Base-by-base conservation (phyloP, 345 rosid species). In the Eucalyptus cloeziana region DNA sequence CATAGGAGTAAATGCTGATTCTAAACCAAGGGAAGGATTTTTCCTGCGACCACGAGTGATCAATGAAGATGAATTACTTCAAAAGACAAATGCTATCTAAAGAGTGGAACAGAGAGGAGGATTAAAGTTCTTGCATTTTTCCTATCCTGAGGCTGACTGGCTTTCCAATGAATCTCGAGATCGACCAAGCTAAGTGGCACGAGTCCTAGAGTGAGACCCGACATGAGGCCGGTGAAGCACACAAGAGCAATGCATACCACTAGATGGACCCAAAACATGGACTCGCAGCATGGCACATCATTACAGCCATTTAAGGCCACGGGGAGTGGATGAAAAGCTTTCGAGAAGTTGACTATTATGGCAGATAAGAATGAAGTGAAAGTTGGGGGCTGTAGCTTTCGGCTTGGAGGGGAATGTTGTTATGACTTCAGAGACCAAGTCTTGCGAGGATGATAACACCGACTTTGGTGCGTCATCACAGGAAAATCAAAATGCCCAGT, bases 151-250 rank as follows among this genome's bases (percentile, higher is more conserved):
- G 97, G 96, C 88, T 90, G 91, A 88, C 99, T 97, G 30, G 98
- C 95, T 90, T 92, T 96, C 90, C 89, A 88, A 64, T 96, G 93
- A 89, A 97, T 95, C 90, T 97, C 99, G 22, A 95, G 96, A 90
- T 97, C 97, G 54, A 97, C 96, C 7, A 93, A 88, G 92, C 97
- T 95, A 87, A 97, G 95, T 83, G 98, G 94, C 98, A 96, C 95
- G 91, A 97, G 98, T 54, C 99, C 98, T 21, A 95, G 90, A 54
- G 98, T 95, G 44, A 97, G 92, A 19, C 95, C 96, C 30, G 99
- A 96, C 99, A 97, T 94, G 51, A 93, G 93, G 85, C 98, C 97
- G 50, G 98, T 96, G 62, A 97, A 94, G 50, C 71, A 90, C 49
- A 95, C 95, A 24, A 97, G 94, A 85, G 89, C 91, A 50, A 94